Evolutionary conservation across 2,329 filamentous ascomycete species (phyloP), one percentile per base, ranked within the genome.

Genomic region (Triangularia verruculosa): DNA sequence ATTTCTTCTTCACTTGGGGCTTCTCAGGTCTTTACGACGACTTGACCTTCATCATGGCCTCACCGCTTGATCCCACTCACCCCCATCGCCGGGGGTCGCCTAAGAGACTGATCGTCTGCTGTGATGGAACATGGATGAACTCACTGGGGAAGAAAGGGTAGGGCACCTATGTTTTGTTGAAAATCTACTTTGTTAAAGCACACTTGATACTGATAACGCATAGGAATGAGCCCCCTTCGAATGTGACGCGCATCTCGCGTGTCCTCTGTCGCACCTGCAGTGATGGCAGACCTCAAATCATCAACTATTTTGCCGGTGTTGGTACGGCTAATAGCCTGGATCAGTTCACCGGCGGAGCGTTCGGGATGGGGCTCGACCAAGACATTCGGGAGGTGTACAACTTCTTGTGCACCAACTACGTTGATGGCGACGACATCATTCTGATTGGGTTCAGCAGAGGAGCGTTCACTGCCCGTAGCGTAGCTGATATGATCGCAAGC

Each of bases 381-480:
- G 73, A 76, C 54, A 75, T 76, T 25, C 68, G 73, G 12, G 73
- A 77, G 57, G 72, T 74, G 7, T 78, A 78, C 70, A 74, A 76
- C 64, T 78, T 78, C 54, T 64, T 78, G 17, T 75, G 73, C 64
- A 69, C 73, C 65, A 78, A 78, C 67, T 78, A 77, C 63, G 67
- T 70, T 6, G 73, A 74, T 27, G 74, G 73, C 20, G 76, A 78
- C 62, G 67, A 71, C 53, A 74, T 78, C 25, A 70, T 77, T 34
- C 71, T 77, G 32, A 70, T 77, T 8, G 77, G 77, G 6, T 79
- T 78, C 67, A 78, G 76, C 1, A 69, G 77, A 2, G 77, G 77
- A 3, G 76, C 77, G 5, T 79, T 77, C 66, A 78, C 77, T 1
- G 77, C 76, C 22, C 74, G 77, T 5, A 74, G 77, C 0, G 72